A percentile compares a stretch with the other conserved stretches of the same genome.
These are phyloP conservation scores for Pseudozyma pruni DNA, from an alignment of 1,284 basidiomycete species.

Conservation along the genomic window DNA sequence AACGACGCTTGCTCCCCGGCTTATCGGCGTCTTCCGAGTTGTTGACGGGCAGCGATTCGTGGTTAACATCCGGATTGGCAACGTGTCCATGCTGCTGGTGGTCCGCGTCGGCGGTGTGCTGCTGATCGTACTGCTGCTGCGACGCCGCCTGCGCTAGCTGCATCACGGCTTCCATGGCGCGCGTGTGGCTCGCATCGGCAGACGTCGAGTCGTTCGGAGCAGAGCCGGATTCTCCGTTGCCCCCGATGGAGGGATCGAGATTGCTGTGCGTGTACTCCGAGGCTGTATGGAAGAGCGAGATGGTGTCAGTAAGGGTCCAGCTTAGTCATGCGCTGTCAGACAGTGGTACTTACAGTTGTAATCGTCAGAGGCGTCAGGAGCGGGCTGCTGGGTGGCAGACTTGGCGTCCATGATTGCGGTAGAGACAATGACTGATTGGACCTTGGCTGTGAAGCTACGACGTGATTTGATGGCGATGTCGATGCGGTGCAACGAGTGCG, in stretches of 20 bases:
- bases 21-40: constrained; percentile 15
- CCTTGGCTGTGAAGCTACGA: no score
- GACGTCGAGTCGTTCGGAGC: background rate
- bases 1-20: constrained; percentile 24
- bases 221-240: background rate
- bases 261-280: constrained; percentile 45
- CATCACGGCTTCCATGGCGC: constrained; percentile 49
- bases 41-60: constrained; percentile 27
- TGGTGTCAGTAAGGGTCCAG: constrained; percentile 5
- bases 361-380: constrained; percentile 19
- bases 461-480: no score
- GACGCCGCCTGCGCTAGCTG: constrained; percentile 47
- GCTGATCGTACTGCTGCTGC: constrained; percentile 44
- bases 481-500: no score
- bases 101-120: constrained; percentile 7
- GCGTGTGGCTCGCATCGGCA: constrained; percentile 9
- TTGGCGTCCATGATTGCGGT: constrained; percentile 17
- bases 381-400: constrained; percentile 14
- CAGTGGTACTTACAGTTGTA: constrained; percentile 25
- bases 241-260: constrained; percentile 20
- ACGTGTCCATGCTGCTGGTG: constrained; percentile 33
- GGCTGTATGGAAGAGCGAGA: constrained; percentile 8
- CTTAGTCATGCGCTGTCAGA: constrained; percentile 32
- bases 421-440: no score
- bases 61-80: constrained; percentile 19